Evolutionary conservation across 108 stramenopile genomes (phyloP).

Genomic region (Cylindrotheca fusiformis): DNA sequence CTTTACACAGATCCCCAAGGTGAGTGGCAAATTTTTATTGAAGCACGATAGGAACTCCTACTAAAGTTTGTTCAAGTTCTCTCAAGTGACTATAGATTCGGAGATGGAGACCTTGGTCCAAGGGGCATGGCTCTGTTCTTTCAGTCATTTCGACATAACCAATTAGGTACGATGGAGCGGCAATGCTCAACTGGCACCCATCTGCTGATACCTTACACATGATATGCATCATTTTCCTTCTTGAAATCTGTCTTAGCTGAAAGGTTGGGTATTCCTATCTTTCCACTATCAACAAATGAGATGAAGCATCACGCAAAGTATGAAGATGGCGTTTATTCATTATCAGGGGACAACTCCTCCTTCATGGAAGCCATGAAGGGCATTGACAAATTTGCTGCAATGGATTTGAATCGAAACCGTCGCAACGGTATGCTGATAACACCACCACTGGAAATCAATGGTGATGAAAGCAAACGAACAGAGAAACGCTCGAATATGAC

Average conservation of each 20-base stretch:
- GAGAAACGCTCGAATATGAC: conserved; percentile 34
- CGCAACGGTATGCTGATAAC: conserved; percentile 37
- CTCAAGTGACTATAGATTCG: conserved; percentile 68
- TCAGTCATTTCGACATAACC: conserved; percentile 61
- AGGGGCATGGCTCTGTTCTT: conserved; percentile 87
- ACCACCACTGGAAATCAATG: conserved; percentile 27
- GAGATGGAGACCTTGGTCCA: conserved; percentile 81
- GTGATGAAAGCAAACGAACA: conserved; percentile 22
- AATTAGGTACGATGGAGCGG: conserved; percentile 19
- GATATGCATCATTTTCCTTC: too few relatives aligned
- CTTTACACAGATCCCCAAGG: conserved; percentile 87
- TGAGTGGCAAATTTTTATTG: not conserved
- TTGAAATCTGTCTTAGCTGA: conserved; percentile 16
- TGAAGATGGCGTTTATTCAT: conserved; percentile 59
- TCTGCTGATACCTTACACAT: too few relatives aligned
- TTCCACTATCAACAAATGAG: conserved; percentile 75
- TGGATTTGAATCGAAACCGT: conserved; percentile 57
- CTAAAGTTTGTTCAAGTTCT: conserved; percentile 30
- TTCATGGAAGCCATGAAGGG: conserved; percentile 27
- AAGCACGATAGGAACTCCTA: not conserved
- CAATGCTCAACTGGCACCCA: too few relatives aligned
- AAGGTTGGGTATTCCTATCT: conserved; percentile 66
- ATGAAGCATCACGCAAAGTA: conserved; percentile 66
- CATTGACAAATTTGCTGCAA: conserved; percentile 37
- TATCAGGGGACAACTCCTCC: conserved; percentile 27